Evolutionary conservation across 2,329 filamentous ascomycete species (phyloP), one percentile per base, ranked within the genome.

Genomic region (Aspergillus proliferans): DNA sequence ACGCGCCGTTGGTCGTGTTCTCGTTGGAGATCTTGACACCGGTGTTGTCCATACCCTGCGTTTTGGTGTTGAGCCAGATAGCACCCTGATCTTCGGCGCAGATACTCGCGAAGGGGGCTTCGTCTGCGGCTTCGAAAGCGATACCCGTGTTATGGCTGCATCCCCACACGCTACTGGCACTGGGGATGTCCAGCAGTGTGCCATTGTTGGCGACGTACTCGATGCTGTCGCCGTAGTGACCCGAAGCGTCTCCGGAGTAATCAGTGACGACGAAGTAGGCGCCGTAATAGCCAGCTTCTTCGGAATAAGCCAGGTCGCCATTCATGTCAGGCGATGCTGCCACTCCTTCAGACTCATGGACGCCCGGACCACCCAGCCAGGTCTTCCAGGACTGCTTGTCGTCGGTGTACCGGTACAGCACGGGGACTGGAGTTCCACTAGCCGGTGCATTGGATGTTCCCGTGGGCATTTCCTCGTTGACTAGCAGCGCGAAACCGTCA

Each of bases 101-200:
- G 50, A 83, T 69, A 46, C 73, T 78, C 19, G 80, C 78, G 52
- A 80, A 84, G 3, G 81, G 81, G 15, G 76, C 69, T 12, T 71
- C 75, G 45, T 82, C 79, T 18, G 81, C 79, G 15, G 76, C 79
- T 61, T 83, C 81, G 47, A 84, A 76, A 5, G 79, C 80, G 48
- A 84, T 84, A 48, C 81, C 81, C 1, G 80, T 83, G 67, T 84
- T 84, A 72, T 84, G 80, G 5, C 76, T 80, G 70, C 81, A 84
- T 15, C 81, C 81, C 74, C 80, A 84, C 12, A 72, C 70, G 48
- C 75, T 80, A 40, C 75, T 75, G 2, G 80, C 78, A 1, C 78
- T 79, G 1, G 62, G 44, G 51, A 82, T 81, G 9, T 64, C 69
- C 55, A 77, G 66, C 3, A 83, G 63, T 6, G 69, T 73, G 10